A percentile compares a stretch with the other conserved stretches of the same genome.
Conservation (phyloP, 2,329 filamentous ascomycete species). For the Penicillium nordicum region DNA sequence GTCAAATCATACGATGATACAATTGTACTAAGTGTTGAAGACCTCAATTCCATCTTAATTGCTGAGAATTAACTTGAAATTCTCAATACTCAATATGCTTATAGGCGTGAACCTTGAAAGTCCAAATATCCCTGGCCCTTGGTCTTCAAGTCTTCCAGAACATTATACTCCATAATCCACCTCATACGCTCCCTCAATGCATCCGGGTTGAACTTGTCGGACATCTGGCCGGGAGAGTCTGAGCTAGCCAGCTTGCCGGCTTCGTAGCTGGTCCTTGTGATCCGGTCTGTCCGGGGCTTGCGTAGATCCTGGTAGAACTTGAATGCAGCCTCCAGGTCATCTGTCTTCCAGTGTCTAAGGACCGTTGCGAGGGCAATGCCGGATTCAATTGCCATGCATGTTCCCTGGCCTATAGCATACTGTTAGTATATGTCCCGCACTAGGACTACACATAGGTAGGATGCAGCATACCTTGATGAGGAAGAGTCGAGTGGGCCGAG, state of each 20-base stretch:
- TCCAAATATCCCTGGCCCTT: slow-evolving; percentile 21
- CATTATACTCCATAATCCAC: slow-evolving; percentile 39
- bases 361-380: slow-evolving; percentile 33
- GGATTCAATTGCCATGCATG: slow-evolving; percentile 36
- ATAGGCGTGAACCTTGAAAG: slow-evolving; percentile 17
- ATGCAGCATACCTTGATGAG: slow-evolving; percentile 29
- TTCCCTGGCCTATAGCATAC: slow-evolving; percentile 28
- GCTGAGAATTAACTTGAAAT: too few relatives aligned
- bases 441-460: background rate
- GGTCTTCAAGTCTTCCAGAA: slow-evolving; percentile 29
- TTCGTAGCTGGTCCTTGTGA: slow-evolving; percentile 36
- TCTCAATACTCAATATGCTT: background rate
- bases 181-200: slow-evolving; percentile 32
- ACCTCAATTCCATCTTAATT: too few relatives aligned
- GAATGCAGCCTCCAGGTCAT: slow-evolving; percentile 29
- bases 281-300: slow-evolving; percentile 36
- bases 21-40: too few relatives aligned
- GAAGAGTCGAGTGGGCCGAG: slow-evolving; percentile 35
- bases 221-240: slow-evolving; percentile 30
- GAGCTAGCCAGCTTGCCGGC: slow-evolving; percentile 37
- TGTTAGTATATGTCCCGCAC: background rate
- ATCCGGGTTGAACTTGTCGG: slow-evolving; percentile 27
- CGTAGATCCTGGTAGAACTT: slow-evolving; percentile 36
- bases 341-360: slow-evolving; percentile 29
- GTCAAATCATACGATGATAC: background rate